Conservation (phyloP, 768 basidiomycete genomes). For the Lactifluus piperatus region DNA sequence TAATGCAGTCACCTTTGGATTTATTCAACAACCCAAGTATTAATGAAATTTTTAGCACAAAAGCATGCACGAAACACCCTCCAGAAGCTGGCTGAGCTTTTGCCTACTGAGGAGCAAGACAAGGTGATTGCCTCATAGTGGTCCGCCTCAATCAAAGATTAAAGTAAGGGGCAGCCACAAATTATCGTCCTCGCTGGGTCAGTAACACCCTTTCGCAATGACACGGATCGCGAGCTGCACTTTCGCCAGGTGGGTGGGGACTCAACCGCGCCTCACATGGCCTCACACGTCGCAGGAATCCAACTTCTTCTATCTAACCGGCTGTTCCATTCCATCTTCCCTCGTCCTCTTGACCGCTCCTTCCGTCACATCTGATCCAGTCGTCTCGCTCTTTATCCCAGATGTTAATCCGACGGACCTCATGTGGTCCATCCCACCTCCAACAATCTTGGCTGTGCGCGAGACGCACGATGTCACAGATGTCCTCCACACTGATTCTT, state of each 20-base stretch:
- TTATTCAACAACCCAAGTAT: not conserved
- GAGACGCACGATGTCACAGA: conserved; percentile 51
- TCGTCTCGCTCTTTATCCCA: conserved; percentile 69
- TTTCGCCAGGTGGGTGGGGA: conserved; percentile 41
- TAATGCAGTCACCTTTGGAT: not conserved
- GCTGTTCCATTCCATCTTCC: conserved; percentile 66
- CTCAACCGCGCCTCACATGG: conserved; percentile 22
- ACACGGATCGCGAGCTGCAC: conserved; percentile 75
- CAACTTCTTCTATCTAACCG: conserved; percentile 85
- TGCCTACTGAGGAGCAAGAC: conserved; percentile 40
- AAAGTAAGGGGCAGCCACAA: conserved; percentile 44
- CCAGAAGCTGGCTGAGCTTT: conserved; percentile 37
- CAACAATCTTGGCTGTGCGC: conserved; percentile 50
- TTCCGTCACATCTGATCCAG: conserved; percentile 33
- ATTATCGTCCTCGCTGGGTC: conserved; percentile 61
- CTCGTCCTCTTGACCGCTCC: conserved; percentile 55
- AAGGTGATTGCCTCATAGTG: conserved; percentile 38
- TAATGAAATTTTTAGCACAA: conserved; percentile 31
- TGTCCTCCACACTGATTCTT: conserved; percentile 39
- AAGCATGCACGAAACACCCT: conserved; percentile 49
- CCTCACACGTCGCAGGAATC: conserved; percentile 41
- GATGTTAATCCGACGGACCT: conserved; percentile 61
- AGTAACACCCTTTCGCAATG: conserved; percentile 55
- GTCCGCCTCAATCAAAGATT: not conserved
- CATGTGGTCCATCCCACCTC: conserved; percentile 87